Evolutionary conservation across 129 eudicot species (phyloP).

Genomic region (Chrysanthemum makinoi): DNA sequence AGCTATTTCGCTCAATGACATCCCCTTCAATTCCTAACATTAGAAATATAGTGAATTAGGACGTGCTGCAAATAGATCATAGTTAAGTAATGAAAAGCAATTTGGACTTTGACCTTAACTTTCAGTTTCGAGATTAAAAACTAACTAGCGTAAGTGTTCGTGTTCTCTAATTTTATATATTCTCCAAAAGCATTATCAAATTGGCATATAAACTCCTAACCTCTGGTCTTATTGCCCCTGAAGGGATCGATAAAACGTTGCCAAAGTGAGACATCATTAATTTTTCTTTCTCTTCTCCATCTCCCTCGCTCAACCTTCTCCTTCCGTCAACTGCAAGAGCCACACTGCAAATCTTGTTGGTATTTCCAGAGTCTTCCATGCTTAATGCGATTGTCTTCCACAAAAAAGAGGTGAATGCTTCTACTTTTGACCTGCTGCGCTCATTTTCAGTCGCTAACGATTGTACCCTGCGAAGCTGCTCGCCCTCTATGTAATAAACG

Average conservation of each 20-base stretch:
- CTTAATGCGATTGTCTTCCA: conserved; percentile 26
- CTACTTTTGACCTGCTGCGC: conserved; percentile 37
- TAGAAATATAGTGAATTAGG: not conserved
- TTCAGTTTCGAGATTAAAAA: too few relatives aligned
- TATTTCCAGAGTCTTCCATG: conserved; percentile 9
- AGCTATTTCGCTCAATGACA: conserved; percentile 39
- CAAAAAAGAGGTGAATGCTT: conserved; percentile 44
- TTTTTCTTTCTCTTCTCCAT: conserved; percentile 30
- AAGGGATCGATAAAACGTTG: conserved; percentile 61
- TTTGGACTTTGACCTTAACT: too few relatives aligned
- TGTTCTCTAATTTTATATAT: too few relatives aligned
- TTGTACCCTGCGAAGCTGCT: conserved; percentile 41
- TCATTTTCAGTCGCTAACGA: conserved; percentile 30
- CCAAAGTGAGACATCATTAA: conserved; percentile 41
- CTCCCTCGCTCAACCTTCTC: conserved; percentile 37
- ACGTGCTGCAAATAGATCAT: too few relatives aligned
- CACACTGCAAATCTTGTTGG: conserved; percentile 26
- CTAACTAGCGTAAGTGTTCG: too few relatives aligned
- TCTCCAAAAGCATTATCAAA: too few relatives aligned
- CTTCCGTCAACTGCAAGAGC: conserved; percentile 63
- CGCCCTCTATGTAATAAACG: conserved; percentile 27
- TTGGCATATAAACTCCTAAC: not conserved
- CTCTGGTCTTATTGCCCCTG: conserved; percentile 35
- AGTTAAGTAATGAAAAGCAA: too few relatives aligned
- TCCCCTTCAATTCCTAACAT: conserved; percentile 28